Evolutionary conservation across 1,139 yeast species (phyloP), one percentile per base, ranked within the genome.

Genomic region (Pichia norvegensis): DNA sequence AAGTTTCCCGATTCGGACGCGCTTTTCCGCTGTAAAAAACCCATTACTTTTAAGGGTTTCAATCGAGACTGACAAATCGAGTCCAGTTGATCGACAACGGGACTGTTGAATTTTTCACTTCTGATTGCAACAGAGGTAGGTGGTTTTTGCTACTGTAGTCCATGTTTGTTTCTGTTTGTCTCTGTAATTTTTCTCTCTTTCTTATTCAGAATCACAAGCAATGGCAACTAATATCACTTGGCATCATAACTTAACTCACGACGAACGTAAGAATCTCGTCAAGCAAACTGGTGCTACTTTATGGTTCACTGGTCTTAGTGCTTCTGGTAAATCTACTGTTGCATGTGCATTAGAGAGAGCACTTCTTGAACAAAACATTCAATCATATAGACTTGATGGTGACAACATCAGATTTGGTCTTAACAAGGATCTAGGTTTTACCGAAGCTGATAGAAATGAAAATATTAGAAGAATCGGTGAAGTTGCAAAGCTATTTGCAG

Each of bases 161-260:
- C 29, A 8, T 25, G 29, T 4, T 29, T 29, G 9, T n/a, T 14
- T n/a, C 33, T 29, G 33, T 14, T 29, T 10, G 27, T 7, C 11
- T 25, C 27, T 25, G 27, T 25, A 25, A 19, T 13, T 17, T 37
- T 11, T 17, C 19, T n/a, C 9, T 25, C 17, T 25, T 25, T 25
- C 19, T 5, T 11, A 16, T 4, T 5, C 33, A 35, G 19, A 13
- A 19, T 23, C 22, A 7, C 40, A 29, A 14, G 31, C 31, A 19
- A 90, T 88, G 97, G 94, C 96, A 58, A 81, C 96, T 44, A 90
- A 90, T 62, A 87, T 90, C 66, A 87, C 96, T 55, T 90, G 97
- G 97, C 97, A 90, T 68, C 79, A 78, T 54, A 92, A 94, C 61
- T 73, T 90, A 57, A 81, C 94, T 29, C 88, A 84, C 66, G 79